These are phyloP conservation scores for Oidiodendron maius DNA, from an alignment of 495 filamentous ascomycete genomes.

Conservation along the genomic window DNA sequence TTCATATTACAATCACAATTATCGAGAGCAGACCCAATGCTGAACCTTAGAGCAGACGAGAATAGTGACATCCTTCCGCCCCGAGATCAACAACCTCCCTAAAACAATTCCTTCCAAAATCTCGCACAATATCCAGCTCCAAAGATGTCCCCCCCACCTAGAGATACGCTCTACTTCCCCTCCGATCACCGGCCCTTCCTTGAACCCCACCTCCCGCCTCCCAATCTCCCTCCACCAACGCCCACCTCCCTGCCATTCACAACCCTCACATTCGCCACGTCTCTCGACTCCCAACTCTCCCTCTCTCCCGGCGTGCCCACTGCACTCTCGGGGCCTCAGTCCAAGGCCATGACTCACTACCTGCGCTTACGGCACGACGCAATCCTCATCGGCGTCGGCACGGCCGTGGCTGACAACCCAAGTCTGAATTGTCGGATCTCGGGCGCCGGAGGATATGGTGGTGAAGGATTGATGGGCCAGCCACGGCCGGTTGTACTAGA, in stretches of 20 bases:
- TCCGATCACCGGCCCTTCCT: not conserved
- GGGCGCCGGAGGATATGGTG: conserved; percentile 47
- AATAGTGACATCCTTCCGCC: too few relatives aligned
- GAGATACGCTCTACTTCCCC: not conserved
- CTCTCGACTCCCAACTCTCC: conserved; percentile 74
- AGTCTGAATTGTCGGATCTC: conserved; percentile 68
- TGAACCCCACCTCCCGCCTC: conserved; percentile 5
- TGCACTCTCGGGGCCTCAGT: conserved; percentile 67
- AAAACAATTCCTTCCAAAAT: too few relatives aligned
- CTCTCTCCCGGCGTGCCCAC: conserved; percentile 72
- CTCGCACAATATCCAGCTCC: too few relatives aligned
- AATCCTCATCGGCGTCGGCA: conserved; percentile 79
- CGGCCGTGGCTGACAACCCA: conserved; percentile 79
- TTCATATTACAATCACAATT: too few relatives aligned
- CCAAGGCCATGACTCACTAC: conserved; percentile 89
- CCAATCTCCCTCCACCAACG: not conserved
- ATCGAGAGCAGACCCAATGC: too few relatives aligned
- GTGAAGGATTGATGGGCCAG: conserved; percentile 37
- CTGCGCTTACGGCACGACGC: conserved; percentile 76
- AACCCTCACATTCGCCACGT: conserved; percentile 86
- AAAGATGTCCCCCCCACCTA: too few relatives aligned
- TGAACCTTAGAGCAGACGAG: too few relatives aligned
- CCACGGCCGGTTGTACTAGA: conserved; percentile 78
- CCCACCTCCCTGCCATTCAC: conserved; percentile 10
- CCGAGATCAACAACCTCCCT: too few relatives aligned